phyloP scores from a whole-genome alignment of 2,329 filamentous ascomycete genomes.

The Diaporthe longicolla region DNA sequence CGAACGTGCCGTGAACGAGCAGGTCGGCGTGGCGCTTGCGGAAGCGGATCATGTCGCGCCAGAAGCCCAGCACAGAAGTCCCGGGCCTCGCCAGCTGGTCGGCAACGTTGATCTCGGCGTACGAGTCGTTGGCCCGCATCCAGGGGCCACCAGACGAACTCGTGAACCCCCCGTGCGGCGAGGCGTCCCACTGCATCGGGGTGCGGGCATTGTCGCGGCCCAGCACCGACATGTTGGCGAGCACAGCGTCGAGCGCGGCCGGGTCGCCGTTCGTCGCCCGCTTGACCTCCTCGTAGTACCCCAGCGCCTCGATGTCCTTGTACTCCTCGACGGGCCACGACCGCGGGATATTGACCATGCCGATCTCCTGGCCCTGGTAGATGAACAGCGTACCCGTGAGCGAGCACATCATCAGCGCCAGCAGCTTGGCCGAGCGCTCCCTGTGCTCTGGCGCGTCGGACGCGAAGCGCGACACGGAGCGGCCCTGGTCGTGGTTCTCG shows the following conservation, averaged over 20 bases:
- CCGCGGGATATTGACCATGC: slow-evolving; percentile 67
- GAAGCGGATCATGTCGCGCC: slow-evolving; percentile 67
- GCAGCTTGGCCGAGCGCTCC: slow-evolving; percentile 64
- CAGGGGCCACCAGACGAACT: slow-evolving; percentile 60
- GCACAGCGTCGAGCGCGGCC: slow-evolving; percentile 60
- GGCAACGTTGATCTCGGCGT: slow-evolving; percentile 68
- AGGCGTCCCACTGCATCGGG: slow-evolving; percentile 76
- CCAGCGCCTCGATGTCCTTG: slow-evolving; percentile 64
- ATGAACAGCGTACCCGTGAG: slow-evolving; percentile 69
- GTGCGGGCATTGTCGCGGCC: slow-evolving; percentile 77
- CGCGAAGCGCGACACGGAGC: slow-evolving; percentile 67
- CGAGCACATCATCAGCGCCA: slow-evolving; percentile 63
- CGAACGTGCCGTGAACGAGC: slow-evolving; percentile 74
- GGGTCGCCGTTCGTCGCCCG: slow-evolving; percentile 48
- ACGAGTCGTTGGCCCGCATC: slow-evolving; percentile 75
- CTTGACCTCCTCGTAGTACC: slow-evolving; percentile 58
- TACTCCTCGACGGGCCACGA: slow-evolving; percentile 64
- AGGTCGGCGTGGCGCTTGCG: slow-evolving; percentile 70
- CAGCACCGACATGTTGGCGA: slow-evolving; percentile 68
- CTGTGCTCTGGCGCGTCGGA: slow-evolving; percentile 60
- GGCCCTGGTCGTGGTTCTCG: slow-evolving; percentile 75
- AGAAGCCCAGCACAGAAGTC: slow-evolving; percentile 70
- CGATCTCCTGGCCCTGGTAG: slow-evolving; percentile 74
- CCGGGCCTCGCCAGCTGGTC: slow-evolving; percentile 58
- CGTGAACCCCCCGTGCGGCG: slow-evolving; percentile 73